Evolutionary conservation across 2,329 filamentous ascomycete genomes (phyloP).

Genomic region (Aspergillus ochraceoroseus): DNA sequence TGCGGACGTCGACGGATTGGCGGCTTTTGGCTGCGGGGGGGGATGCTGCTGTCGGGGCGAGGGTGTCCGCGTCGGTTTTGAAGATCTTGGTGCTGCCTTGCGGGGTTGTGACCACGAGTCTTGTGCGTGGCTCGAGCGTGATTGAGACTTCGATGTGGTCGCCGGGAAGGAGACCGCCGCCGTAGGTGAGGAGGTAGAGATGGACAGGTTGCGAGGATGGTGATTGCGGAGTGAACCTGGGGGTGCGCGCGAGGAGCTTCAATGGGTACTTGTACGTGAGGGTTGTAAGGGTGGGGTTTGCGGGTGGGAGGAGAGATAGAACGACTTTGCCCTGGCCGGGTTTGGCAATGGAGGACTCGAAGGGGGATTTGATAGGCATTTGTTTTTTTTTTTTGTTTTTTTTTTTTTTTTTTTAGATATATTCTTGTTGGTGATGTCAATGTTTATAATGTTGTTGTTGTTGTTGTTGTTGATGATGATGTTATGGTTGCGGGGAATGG

Average conservation of each 20-base stretch:
- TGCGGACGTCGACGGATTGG: conserved; percentile 48
- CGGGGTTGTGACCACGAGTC: conserved; percentile 57
- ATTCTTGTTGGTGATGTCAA: neutral
- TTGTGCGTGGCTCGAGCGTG: conserved; percentile 58
- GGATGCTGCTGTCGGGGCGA: too few relatives aligned
- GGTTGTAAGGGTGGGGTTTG: conserved; percentile 64
- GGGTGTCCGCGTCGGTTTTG: conserved; percentile 60
- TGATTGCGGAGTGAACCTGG: conserved; percentile 54
- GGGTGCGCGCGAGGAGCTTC: conserved; percentile 80
- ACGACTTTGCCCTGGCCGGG: conserved; percentile 76
- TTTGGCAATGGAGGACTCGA: conserved; percentile 65
- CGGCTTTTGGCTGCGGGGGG: conserved; percentile 42
- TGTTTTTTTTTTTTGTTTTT: neutral
- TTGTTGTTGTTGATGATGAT: too few relatives aligned
- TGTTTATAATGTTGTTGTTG: too few relatives aligned
- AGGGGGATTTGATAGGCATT: conserved; percentile 58
- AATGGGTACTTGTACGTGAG: conserved; percentile 90
- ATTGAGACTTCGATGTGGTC: conserved; percentile 73
- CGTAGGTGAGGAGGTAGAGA: conserved; percentile 89
- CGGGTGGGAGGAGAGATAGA: conserved; percentile 65
- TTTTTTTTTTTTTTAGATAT: too few relatives aligned
- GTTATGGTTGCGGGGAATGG: too few relatives aligned
- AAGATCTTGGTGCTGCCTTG: conserved; percentile 93
- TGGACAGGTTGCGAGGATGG: conserved; percentile 56
- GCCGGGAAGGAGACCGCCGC: conserved; percentile 84